Evolutionary conservation across 169 alveolate species (phyloP).

Genomic region (Plasmodium billcollinsi): DNA sequence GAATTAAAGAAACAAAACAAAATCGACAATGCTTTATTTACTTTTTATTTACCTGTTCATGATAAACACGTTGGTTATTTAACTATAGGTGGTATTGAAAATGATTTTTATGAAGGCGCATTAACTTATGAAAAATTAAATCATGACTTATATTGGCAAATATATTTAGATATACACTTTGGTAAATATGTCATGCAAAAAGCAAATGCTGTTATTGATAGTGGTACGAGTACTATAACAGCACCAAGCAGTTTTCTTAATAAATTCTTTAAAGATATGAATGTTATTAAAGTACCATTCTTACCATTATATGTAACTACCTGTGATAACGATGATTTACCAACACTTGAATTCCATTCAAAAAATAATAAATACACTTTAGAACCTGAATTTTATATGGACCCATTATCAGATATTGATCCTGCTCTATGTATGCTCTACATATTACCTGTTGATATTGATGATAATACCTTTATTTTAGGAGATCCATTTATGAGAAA

Average conservation of each 20-base stretch:
- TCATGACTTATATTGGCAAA: constrained; percentile 72
- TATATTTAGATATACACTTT: constrained; percentile 33
- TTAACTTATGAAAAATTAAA: constrained; percentile 60
- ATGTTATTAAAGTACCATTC: constrained; percentile 55
- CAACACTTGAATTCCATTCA: constrained; percentile 36
- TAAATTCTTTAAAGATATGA: constrained; percentile 21
- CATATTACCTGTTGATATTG: constrained; percentile 41
- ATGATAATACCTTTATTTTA: constrained; percentile 38
- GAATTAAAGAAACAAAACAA: constrained; percentile 51
- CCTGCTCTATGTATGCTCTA: constrained; percentile 20
- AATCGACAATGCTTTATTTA: constrained; percentile 57
- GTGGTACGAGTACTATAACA: constrained; percentile 69
- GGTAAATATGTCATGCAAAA: constrained; percentile 23
- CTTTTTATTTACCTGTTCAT: constrained; percentile 48
- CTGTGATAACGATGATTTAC: constrained; percentile 34
- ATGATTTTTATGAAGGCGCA: constrained; percentile 43
- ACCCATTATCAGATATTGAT: constrained; percentile 20
- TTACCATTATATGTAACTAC: constrained; percentile 31
- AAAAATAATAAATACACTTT: constrained; percentile 29
- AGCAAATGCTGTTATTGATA: constrained; percentile 48
- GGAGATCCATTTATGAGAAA: constrained; percentile 78
- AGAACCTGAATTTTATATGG: constrained; percentile 62
- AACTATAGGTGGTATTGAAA: constrained; percentile 76
- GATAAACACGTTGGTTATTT: constrained; percentile 38
- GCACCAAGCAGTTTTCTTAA: constrained; percentile 48